Evolutionary conservation across 768 basidiomycete species (phyloP).

Genomic region (Leccinum uliginosum): DNA sequence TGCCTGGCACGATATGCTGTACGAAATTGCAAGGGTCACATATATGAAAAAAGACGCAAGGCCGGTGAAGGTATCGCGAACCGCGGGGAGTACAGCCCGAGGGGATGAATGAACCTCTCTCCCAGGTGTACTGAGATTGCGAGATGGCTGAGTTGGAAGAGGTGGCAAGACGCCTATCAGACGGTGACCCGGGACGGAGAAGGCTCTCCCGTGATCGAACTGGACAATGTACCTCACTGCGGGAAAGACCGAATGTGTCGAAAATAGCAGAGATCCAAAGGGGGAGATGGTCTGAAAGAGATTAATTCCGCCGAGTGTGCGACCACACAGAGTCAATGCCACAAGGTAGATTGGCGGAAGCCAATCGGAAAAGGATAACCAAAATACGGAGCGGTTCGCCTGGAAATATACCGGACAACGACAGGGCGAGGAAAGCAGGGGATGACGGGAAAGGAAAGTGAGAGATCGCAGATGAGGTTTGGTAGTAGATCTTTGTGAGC

Average conservation of each 20-base stretch:
- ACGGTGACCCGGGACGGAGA: constrained; percentile 14
- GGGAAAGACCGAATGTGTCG: constrained; percentile 26
- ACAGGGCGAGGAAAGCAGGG: constrained; percentile 34
- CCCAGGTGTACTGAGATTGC: neutral
- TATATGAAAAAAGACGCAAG: constrained; percentile 13
- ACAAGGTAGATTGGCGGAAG: constrained; percentile 34
- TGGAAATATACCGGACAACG: constrained; percentile 38
- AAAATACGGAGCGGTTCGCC: constrained; percentile 43
- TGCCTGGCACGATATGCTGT: constrained; percentile 19
- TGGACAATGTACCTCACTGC: constrained; percentile 32
- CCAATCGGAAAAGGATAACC: constrained; percentile 47
- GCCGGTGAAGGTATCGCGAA: constrained; percentile 7
- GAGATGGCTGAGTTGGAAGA: neutral
- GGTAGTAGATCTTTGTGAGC: constrained; percentile 20
- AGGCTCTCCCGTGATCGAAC: constrained; percentile 18
- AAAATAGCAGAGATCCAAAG: constrained; percentile 40
- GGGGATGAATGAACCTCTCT: neutral
- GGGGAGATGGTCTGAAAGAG: constrained; percentile 40
- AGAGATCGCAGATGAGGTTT: constrained; percentile 15
- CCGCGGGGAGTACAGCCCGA: constrained; percentile 6
- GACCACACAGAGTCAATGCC: constrained; percentile 27
- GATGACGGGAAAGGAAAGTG: constrained; percentile 30
- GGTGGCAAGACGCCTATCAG: constrained; percentile 15
- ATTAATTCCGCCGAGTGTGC: constrained; percentile 32
- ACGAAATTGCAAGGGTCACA: constrained; percentile 20